A percentile compares a stretch with the other conserved stretches of the same genome.
These are phyloP conservation scores for Oryza coarctata DNA, from an alignment of 176 grass and related monocot species.

Conservation along the genomic window DNA sequence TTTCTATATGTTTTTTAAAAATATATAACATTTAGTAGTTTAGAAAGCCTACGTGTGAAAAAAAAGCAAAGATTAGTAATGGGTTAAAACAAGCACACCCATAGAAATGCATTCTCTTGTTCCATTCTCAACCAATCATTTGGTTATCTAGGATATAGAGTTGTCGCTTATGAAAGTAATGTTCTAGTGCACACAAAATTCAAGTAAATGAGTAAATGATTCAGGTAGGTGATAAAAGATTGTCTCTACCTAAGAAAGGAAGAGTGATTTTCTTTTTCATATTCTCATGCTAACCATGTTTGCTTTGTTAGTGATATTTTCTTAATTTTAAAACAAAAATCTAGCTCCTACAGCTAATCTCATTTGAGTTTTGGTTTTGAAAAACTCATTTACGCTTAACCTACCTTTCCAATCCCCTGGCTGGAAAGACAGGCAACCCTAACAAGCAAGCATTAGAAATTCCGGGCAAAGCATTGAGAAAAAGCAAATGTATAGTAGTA, in stretches of 20 bases:
- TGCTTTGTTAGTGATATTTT: neutral
- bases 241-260: neutral
- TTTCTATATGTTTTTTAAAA: no score
- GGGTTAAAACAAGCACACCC: no score
- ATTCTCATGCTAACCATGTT: neutral
- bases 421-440: conserved; percentile 32
- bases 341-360: conserved; percentile 15
- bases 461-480: conserved; percentile 40
- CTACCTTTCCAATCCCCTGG: conserved; percentile 20
- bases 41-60: no score
- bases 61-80: no score
- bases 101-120: neutral
- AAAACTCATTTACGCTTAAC: neutral
- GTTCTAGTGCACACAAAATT: neutral
- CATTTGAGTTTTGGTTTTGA: neutral
- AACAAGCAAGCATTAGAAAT: conserved; percentile 41
- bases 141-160: neutral
- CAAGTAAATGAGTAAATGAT: neutral
- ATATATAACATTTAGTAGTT: no score
- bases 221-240: neutral
- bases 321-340: neutral
- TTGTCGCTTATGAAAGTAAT: neutral
- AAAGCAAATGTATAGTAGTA: conserved; percentile 38
- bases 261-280: neutral
- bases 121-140: conserved; percentile 8